Percentiles rank a stretch among this genome's conserved stretches.
These are phyloP conservation scores for Colletotrichum echinochloae DNA, from an alignment of 2,329 filamentous ascomycete species.

Conservation along the genomic window DNA sequence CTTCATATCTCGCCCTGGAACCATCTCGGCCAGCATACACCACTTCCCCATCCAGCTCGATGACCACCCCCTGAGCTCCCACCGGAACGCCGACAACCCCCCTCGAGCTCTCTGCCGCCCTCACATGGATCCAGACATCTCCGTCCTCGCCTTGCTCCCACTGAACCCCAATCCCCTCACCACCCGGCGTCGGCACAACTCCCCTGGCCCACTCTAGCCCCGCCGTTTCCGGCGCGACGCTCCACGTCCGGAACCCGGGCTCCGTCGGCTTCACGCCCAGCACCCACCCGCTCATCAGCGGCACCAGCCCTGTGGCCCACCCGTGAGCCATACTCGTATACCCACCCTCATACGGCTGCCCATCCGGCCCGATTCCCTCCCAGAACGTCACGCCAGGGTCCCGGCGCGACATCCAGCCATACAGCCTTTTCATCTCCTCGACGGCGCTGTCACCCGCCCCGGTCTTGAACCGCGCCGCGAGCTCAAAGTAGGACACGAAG, in stretches of 20 bases:
- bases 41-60: slow-evolving; percentile 42
- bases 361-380: slow-evolving; percentile 62
- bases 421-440: slow-evolving; percentile 60
- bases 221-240: slow-evolving; percentile 52
- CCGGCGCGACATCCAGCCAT: slow-evolving; percentile 61
- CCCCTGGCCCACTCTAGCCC: slow-evolving; percentile 58
- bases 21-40: slow-evolving; percentile 34
- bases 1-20: neutral
- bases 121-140: slow-evolving; percentile 47
- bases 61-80: slow-evolving; percentile 18
- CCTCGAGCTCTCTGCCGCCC: slow-evolving; percentile 47
- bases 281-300: slow-evolving; percentile 58
- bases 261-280: slow-evolving; percentile 59
- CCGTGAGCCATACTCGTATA: slow-evolving; percentile 64
- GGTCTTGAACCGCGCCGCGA: slow-evolving; percentile 59
- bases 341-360: slow-evolving; percentile 56
- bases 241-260: slow-evolving; percentile 58
- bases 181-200: slow-evolving; percentile 54
- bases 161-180: slow-evolving; percentile 51
- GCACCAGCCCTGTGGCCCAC: slow-evolving; percentile 64
- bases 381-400: slow-evolving; percentile 62
- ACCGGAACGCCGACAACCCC: slow-evolving; percentile 47
- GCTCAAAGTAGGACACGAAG: slow-evolving; percentile 66
- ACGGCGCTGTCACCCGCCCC: slow-evolving; percentile 51
- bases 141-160: slow-evolving; percentile 49